Base-by-base conservation (phyloP, 805 yeast species). In the Zygoascus tannicola region DNA sequence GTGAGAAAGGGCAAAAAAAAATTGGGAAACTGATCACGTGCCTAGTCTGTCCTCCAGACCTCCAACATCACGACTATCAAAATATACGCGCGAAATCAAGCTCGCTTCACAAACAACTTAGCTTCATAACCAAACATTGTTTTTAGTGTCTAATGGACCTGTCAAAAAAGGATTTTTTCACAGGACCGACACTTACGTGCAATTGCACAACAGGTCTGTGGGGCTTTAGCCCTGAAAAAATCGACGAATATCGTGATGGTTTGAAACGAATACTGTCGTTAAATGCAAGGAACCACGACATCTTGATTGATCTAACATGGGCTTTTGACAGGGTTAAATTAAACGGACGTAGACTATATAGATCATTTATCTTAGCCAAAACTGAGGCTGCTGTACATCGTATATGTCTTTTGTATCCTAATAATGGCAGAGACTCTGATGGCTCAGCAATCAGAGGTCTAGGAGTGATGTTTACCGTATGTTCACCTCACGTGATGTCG, bases 391-490 rank as follows among this genome's bases (percentile, higher is more conserved):
- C 22, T 22, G 15, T 15, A 12, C 40, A 46, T 20, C 38, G 49
- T 15, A 40, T 43, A 5, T 46, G 45, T 22, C 16, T 43, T 8
- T n/a, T 46, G 8, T 32, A 21, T 22, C 35, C 23, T 2, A 28
- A 38, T 20, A 26, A 37, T 20, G n/a, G 22, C 18, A 12, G 16
- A 18, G 35, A 26, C 8, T 7, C 5, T 15, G 33, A 38, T 7
- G 4, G 32, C 4, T 18, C 18, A 5, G 37, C 12, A 5, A 16
- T 5, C 8, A 19, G 26, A 7, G 30, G 30, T 12, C 10, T 26
- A 16, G 44, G 38, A 14, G 22, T 46, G 37, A 22, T 46, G 4
- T 37, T 42, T 15, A 43, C 44, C 19, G 43, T 38, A 23, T 36
- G 49, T 32, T 39, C 49, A 19, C 44, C 46, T n/a, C 40, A 15